Base-by-base conservation (phyloP, 371 early-diverging fungal species). In the Rhizopus delemar region DNA sequence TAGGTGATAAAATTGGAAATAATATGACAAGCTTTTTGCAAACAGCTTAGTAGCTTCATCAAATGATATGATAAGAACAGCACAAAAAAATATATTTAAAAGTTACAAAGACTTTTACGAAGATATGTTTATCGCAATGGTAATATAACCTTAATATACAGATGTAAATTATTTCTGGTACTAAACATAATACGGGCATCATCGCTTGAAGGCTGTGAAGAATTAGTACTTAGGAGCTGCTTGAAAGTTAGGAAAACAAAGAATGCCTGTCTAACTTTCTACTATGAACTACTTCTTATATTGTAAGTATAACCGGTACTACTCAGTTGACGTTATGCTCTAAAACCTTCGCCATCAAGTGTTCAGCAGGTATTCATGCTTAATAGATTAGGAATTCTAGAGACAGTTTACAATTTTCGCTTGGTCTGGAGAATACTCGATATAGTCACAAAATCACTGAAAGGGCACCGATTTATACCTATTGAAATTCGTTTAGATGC, bases 401-500 rank as follows among this genome's bases (percentile, higher is more conserved):
- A 51, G 29, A 34, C 34, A 13, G 34, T 51, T 31, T 51, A 32
- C 29, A 53, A 43, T 31, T 53, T 31, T 31, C 54, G 43, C 32
- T 43, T 53, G 32, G 41, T 53, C 54, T 41, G 54, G 54, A 53
- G 15, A 15, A 12, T 53, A 32, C 41, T 41, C 13, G 43, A 53
- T 53, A 16, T 22, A 16, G 39, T 39, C 4, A 36, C 22, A 31
- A 31, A 41, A 53, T 29, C 54, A 28, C n/a, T 7, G 8, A 31
- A 53, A 22, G 22, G 5, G 4, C 32, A 41, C 31, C 41, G 43
- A 9, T 53, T 53, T 31, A 41, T 41, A 53, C 54, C 43, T 43
- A 43, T 16, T 43, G 54, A 53, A 53, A 43, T 53, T 13, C 43
- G 54, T 32, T 43, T 53, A 32, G 31, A 53, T 53, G 54, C 54